Base-by-base conservation (phyloP, 106 monocot genomes). In the Phalaenopsis equestris region DNA sequence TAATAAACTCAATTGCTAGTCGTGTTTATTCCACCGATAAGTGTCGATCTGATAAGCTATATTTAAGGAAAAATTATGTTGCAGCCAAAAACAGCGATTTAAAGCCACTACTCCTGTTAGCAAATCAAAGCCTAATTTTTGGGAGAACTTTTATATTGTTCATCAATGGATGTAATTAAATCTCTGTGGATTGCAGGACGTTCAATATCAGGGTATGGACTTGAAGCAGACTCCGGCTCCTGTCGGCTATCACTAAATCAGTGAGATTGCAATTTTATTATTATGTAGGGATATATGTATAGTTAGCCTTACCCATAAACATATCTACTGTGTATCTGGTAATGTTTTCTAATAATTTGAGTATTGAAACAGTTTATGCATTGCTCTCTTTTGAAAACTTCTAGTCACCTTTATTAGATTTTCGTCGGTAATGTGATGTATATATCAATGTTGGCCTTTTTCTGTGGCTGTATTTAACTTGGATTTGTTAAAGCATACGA, bases 161-260 rank as follows among this genome's bases (percentile, higher is more conserved):
- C 47, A 47, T 47, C 47, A 6, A 47, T 47, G 47, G 47, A 47
- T 52, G n/a, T 21, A 61, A 61, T 23, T 61, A 61, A 61, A 61
- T 18, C 38, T 74, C 43, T 48, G 6, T 47, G 76, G 1, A 23
- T 76, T 30, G 76, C 76, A 84, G 84, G 84, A 84, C 56, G 80
- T 84, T 41, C 80, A 84, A 23, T 80, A 68, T 41, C 84, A 84
- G 52, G 84, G 84, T 14, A 76, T 77, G 65, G 57, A 84, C 18
- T 80, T 84, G 76, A 84, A 80, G 80, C 41, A 84, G 48, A 15
- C 41, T 56, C 84, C 84, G 1, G 84, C 84, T 6, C 84, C 84
- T 6, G 16, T 84, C 24, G 84, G 65, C 21, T 84, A 84, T 38
- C 84, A 84, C 56, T 84, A 49, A 76, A 49, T 49, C 18, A 11